Conservation (phyloP, 805 yeast genomes). For the Metschnikowia rubicola region DNA sequence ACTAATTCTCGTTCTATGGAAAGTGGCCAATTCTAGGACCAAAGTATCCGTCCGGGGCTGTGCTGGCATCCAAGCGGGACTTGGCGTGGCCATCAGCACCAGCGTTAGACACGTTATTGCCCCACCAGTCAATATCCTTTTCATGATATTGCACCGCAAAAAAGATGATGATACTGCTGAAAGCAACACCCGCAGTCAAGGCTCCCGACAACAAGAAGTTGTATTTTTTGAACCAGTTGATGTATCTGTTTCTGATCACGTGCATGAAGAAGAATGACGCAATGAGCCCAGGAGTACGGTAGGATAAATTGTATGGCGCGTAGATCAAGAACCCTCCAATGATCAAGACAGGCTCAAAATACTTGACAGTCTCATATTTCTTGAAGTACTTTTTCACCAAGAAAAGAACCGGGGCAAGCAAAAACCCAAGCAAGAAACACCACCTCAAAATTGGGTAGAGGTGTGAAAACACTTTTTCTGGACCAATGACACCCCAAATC, state of each 20-base stretch:
- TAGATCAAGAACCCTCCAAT: conserved; percentile 58
- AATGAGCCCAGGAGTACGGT: conserved; percentile 39
- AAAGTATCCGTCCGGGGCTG: conserved; percentile 22
- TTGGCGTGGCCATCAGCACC: conserved; percentile 34
- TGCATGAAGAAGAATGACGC: conserved; percentile 31
- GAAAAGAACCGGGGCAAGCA: conserved; percentile 36
- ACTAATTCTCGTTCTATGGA: conserved; percentile 6
- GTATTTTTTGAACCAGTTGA: conserved; percentile 45
- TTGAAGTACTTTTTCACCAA: conserved; percentile 34
- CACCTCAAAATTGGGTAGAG: conserved; percentile 15
- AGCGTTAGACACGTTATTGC: conserved; percentile 39
- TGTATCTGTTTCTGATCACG: conserved; percentile 37
- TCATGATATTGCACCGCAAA: conserved; percentile 26
- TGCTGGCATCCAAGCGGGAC: conserved; percentile 1
- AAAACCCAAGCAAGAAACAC: conserved; percentile 37
- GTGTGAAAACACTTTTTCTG: conserved; percentile 16
- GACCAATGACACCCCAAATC: conserved; percentile 43
- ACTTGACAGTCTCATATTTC: conserved; percentile 38
- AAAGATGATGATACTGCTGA: conserved; percentile 37
- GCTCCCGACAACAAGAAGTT: conserved; percentile 44
- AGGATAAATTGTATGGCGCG: conserved; percentile 66
- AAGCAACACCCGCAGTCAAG: conserved; percentile 42
- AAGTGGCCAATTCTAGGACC: conserved; percentile 21
- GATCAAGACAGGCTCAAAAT: conserved; percentile 39
- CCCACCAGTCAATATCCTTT: conserved; percentile 58